Percentiles rank a stretch among this genome's conserved stretches.
Conservation (phyloP, 2,329 filamentous ascomycete genomes). For the Paracamarosporium sp. region DNA sequence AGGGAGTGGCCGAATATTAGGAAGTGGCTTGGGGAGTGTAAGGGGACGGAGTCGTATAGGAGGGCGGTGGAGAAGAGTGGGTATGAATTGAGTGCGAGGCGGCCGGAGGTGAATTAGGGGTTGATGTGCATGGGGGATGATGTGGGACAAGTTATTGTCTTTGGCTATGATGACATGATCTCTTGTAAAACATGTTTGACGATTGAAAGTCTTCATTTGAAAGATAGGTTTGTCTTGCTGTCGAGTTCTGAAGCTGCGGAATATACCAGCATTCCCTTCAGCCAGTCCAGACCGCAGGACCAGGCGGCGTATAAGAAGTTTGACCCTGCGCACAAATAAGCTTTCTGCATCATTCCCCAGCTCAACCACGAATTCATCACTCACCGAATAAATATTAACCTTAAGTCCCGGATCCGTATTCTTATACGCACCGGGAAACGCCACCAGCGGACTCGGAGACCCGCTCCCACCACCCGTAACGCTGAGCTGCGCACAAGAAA, state of each 20-base stretch:
- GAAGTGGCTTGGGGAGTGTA: constrained; percentile 31
- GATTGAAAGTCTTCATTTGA: too few species aligned
- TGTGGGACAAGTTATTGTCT: too few species aligned
- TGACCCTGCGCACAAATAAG: background rate
- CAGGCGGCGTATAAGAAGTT: background rate
- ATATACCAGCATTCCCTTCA: background rate
- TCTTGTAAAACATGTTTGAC: too few species aligned
- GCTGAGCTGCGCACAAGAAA: constrained; percentile 50
- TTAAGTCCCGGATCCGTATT: constrained; percentile 2
- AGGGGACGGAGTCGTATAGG: constrained; percentile 44
- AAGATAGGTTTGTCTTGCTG: too few species aligned
- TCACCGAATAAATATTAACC: background rate
- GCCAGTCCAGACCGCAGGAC: background rate
- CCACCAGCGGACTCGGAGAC: constrained; percentile 36
- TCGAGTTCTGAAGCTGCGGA: too few species aligned
- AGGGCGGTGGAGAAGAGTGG: constrained; percentile 52
- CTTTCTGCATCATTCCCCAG: too few species aligned
- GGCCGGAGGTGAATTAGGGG: background rate
- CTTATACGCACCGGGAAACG: constrained; percentile 41
- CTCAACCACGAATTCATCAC: too few species aligned
- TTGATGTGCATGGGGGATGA: too few species aligned
- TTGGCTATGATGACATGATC: too few species aligned
- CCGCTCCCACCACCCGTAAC: constrained; percentile 40
- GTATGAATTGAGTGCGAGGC: constrained; percentile 16
- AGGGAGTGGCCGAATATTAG: constrained; percentile 22